phyloP scores from a whole-genome alignment of 176 grass and related monocot species.

The Aegilops speltoides region DNA sequence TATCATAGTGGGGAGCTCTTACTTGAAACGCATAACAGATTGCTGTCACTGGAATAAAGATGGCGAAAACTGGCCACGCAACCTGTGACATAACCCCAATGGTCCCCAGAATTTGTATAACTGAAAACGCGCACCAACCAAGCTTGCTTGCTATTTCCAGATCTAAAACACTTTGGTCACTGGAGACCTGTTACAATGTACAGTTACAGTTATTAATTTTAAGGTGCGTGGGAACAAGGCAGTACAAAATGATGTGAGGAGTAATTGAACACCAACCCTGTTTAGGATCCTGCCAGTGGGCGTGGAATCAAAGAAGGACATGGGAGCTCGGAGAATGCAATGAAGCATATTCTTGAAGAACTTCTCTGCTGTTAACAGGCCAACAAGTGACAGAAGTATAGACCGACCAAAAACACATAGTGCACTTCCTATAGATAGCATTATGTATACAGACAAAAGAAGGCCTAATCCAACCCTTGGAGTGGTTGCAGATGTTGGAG shows the following conservation, averaged over 20 bases:
- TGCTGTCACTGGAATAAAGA: slow-evolving; percentile 84
- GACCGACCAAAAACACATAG: slow-evolving; percentile 62
- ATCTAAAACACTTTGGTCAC: slow-evolving; percentile 93
- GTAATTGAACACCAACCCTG: slow-evolving; percentile 55
- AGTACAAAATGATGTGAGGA: slow-evolving; percentile 2
- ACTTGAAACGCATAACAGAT: slow-evolving; percentile 75
- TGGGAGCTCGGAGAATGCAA: slow-evolving; percentile 78
- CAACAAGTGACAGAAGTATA: slow-evolving; percentile 52
- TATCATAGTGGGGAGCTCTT: slow-evolving; percentile 31
- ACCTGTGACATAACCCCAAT: slow-evolving; percentile 94
- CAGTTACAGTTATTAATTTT: slow-evolving; percentile 14
- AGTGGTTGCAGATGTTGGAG: slow-evolving; percentile 51
- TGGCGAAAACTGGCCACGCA: slow-evolving; percentile 93
- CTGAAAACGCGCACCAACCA: slow-evolving; percentile 75
- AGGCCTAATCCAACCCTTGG: slow-evolving; percentile 53
- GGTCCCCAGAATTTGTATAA: slow-evolving; percentile 89
- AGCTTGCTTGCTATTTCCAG: slow-evolving; percentile 70
- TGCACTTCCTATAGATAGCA: slow-evolving; percentile 66
- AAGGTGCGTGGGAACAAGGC: not conserved
- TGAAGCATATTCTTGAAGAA: slow-evolving; percentile 89
- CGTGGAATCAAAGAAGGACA: slow-evolving; percentile 99
- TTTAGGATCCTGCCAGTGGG: slow-evolving; percentile 96
- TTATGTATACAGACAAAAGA: slow-evolving; percentile 70
- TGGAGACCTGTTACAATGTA: slow-evolving; percentile 58
- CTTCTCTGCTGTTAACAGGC: slow-evolving; percentile 69